Base-by-base conservation (phyloP, 495 filamentous ascomycete genomes). In the Collariella sp. region DNA sequence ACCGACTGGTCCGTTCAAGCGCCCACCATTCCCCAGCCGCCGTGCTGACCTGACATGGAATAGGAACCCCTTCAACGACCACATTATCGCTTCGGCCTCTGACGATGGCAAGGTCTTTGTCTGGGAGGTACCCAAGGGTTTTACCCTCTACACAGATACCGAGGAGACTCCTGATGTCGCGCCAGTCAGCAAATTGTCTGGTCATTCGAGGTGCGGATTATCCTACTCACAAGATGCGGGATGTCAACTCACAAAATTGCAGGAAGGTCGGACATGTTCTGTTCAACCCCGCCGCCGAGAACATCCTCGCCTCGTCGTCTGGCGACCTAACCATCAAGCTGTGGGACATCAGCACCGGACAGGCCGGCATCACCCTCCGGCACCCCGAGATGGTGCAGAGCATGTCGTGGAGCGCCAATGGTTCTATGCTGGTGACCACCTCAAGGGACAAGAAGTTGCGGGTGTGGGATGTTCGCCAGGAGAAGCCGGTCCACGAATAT, bases 371-470 rank as follows among this genome's bases (percentile, higher is more conserved):
- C 38, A 82, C 83, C 2, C 77, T 97, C 34, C 89, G 86, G 62
- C 83, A 96, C 69, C 81, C 78, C 35, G 93, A 97, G 55, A 88
- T 96, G 58, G 87, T 97, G 16, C 93, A 97, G 70, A 93, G 87
- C 45, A 78, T 96, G 62, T 95, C 91, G 19, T 98, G 93, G 93
- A 96, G 85, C 69, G 89, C 88, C 60, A 89, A 91, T 60, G 93
- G 93, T 43, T 83, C 86, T 29, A 75, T 95, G 63, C 73, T 98
- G 52, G 90, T 87, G 39, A 98, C 93, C 1, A 97, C 93, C 13
- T 96, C 88, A 26, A 83, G 94, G 44, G 94, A 97, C 79, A 98
- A 98, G 82, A 97, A 95, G 76, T 79, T 98, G 50, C 83, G 94
- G 24, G 82, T 97, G 56, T 97, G 93, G 93, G 93, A 98, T 77